Conservation (phyloP, 257 asterid genomes). For the Solanum corneliomulleri region DNA sequence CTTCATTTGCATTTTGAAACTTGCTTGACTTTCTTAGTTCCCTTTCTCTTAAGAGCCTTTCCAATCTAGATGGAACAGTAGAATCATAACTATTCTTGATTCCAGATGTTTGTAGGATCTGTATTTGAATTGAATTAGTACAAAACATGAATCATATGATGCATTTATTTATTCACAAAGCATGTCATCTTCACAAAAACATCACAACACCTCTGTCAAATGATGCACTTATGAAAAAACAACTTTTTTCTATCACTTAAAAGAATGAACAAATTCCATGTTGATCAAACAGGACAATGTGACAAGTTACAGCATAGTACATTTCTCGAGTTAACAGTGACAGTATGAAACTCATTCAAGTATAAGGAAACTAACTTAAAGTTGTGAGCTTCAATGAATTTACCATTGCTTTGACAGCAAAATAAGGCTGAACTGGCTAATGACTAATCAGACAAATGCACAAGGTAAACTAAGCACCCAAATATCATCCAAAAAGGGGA, state of each 20-base stretch:
- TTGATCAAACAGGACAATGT: not conserved
- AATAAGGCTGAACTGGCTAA: not conserved
- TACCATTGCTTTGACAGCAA: not conserved
- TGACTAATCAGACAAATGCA: not conserved
- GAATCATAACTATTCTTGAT: conserved; percentile 16
- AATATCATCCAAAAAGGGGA: not conserved
- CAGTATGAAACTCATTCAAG: not conserved
- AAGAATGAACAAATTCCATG: not conserved
- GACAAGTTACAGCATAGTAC: not conserved
- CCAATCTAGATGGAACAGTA: conserved; percentile 46
- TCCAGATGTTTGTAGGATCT: conserved; percentile 19
- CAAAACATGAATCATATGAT: not conserved
- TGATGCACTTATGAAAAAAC: not conserved
- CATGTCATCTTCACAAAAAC: not conserved
- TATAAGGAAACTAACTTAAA: not conserved
- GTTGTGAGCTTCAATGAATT: not conserved
- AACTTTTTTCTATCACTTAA: not conserved
- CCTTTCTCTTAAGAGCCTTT: conserved; percentile 64
- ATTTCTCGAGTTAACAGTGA: not conserved
- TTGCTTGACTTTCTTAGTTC: conserved; percentile 52
- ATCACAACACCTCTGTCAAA: not conserved
- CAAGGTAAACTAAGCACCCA: not conserved
- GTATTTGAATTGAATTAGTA: conserved; percentile 7
- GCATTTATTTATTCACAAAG: not conserved
- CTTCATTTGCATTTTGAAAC: conserved; percentile 34